Percentiles rank a stretch among this genome's conserved stretches.
These are phyloP conservation scores for Saturnispora hagleri DNA, from an alignment of 805 yeast species.

Conservation along the genomic window DNA sequence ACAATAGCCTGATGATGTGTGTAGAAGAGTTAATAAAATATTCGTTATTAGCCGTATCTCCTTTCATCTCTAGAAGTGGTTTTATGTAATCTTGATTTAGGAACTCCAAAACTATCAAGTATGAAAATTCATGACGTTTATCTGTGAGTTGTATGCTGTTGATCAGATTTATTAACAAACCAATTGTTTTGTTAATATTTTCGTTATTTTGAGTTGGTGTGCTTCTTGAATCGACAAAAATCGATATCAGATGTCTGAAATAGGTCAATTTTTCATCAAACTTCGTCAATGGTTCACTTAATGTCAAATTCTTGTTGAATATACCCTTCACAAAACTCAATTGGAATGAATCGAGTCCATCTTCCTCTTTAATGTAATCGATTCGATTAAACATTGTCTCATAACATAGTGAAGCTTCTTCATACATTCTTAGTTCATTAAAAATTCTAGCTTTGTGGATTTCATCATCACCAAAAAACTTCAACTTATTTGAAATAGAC, in stretches of 20 bases:
- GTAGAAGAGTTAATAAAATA: not conserved
- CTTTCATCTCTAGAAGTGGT: not conserved
- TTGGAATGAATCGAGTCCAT: slow-evolving; percentile 14
- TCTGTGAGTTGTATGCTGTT: slow-evolving; percentile 18
- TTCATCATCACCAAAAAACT: slow-evolving; percentile 24
- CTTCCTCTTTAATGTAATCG: slow-evolving; percentile 10
- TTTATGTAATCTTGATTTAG: slow-evolving; percentile 11
- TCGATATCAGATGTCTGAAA: slow-evolving; percentile 15
- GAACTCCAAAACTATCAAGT: slow-evolving; percentile 34
- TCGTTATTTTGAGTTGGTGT: slow-evolving; percentile 23
- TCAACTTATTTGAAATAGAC: slow-evolving; percentile 44
- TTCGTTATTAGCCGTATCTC: not conserved
- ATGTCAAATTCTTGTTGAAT: slow-evolving; percentile 5
- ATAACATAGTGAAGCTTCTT: slow-evolving; percentile 50
- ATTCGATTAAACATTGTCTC: slow-evolving; percentile 31
- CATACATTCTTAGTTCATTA: slow-evolving; percentile 44
- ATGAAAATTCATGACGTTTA: slow-evolving; percentile 34
- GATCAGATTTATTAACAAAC: slow-evolving; percentile 19
- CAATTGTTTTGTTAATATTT: slow-evolving; percentile 24
- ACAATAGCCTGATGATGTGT: slow-evolving; percentile 38
- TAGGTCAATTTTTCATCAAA: slow-evolving; percentile 16
- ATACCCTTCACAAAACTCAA: slow-evolving; percentile 11
- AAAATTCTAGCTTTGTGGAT: slow-evolving; percentile 30
- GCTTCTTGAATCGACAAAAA: slow-evolving; percentile 14
- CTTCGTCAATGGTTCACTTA: not conserved